Evolutionary conservation across 169 alveolate species (phyloP).

Genomic region (Theileria annulata): DNA sequence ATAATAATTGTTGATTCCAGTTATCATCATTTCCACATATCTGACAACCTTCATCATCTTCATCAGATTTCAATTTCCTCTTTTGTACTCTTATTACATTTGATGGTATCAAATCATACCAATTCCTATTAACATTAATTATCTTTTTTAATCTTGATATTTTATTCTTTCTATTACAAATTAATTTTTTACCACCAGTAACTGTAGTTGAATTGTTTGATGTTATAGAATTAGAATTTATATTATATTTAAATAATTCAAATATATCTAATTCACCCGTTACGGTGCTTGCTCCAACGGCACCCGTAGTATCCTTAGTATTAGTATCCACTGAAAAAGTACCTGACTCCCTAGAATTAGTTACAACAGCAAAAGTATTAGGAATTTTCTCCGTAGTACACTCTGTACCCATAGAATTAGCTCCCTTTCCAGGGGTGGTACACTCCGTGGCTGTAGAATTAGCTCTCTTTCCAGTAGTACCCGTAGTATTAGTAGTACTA

Average conservation of each 20-base stretch:
- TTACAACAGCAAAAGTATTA: too few species aligned
- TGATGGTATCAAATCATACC: conserved; percentile 28
- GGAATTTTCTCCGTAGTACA: too few species aligned
- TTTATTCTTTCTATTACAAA: conserved; percentile 9
- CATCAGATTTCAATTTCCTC: conserved; percentile 36
- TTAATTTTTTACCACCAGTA: not conserved
- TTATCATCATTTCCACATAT: conserved; percentile 75
- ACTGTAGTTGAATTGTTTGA: not conserved
- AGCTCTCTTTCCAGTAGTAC: not conserved
- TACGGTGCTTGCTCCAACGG: too few species aligned
- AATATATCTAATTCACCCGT: not conserved
- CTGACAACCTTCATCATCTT: conserved; percentile 71
- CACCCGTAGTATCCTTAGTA: too few species aligned
- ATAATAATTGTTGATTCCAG: conserved; percentile 76
- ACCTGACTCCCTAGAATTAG: too few species aligned
- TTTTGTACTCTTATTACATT: conserved; percentile 13
- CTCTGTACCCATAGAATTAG: too few species aligned
- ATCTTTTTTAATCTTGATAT: conserved; percentile 9
- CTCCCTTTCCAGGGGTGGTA: too few species aligned
- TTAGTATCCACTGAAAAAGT: too few species aligned
- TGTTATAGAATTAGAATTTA: not conserved
- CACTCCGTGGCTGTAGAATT: not conserved
- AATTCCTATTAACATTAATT: not conserved
- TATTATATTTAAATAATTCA: not conserved
- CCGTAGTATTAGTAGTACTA: not conserved